These are phyloP conservation scores for Eimeria acervulina DNA, from an alignment of 169 alveolate genomes.

Conservation along the genomic window DNA sequence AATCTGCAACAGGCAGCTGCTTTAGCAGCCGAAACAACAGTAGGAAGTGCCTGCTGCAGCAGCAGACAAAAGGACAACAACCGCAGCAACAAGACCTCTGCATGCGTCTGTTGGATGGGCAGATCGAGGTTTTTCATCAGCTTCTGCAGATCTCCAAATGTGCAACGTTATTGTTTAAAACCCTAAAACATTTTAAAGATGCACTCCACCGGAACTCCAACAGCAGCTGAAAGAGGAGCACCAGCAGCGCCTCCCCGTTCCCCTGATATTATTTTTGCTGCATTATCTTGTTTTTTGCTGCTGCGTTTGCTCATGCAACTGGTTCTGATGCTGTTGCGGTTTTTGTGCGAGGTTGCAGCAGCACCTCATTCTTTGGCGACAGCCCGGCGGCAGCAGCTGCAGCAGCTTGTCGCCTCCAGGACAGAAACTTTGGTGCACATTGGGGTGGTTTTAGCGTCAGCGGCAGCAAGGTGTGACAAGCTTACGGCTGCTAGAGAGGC, in stretches of 20 bases:
- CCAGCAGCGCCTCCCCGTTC: background rate
- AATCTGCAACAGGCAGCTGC: background rate
- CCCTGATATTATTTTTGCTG: background rate
- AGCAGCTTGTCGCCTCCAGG: conserved; percentile 46
- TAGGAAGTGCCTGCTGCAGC: background rate
- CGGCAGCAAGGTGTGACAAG: conserved; percentile 44
- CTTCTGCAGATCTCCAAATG: conserved; percentile 45
- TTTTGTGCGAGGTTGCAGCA: conserved; percentile 34
- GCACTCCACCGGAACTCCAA: background rate
- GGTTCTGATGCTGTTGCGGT: conserved; percentile 5
- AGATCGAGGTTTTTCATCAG: conserved; percentile 48
- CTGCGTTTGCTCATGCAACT: background rate
- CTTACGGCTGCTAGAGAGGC: conserved; percentile 45
- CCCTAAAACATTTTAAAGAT: background rate
- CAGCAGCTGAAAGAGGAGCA: background rate
- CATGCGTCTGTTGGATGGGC: conserved; percentile 22
- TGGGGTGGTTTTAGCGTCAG: background rate
- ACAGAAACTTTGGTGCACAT: conserved; percentile 31
- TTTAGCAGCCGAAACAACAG: background rate
- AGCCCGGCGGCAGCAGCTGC: conserved; percentile 57
- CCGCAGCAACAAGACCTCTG: conserved; percentile 17
- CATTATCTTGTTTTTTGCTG: background rate
- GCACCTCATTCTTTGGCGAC: conserved; percentile 62
- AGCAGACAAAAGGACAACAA: background rate
- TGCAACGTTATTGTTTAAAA: background rate